Percentiles rank a stretch among this genome's conserved stretches.
Conservation (phyloP, 176 grass and related monocot species). For the Musa beccarii region DNA sequence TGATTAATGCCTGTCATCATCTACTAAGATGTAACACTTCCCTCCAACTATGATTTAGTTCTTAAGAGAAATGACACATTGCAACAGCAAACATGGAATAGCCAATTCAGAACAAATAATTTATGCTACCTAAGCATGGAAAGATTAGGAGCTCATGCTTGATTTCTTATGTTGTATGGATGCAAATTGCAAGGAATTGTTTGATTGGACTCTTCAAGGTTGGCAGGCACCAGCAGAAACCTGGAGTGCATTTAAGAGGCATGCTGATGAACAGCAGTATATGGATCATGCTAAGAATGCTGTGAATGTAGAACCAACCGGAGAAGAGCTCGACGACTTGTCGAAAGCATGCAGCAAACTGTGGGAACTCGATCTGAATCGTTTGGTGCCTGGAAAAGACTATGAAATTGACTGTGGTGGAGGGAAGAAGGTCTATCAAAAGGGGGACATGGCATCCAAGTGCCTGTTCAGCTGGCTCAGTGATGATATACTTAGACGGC, state of each 20-base stretch:
- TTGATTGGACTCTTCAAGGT: slow-evolving; percentile 32
- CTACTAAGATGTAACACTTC: neutral
- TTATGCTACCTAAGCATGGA: neutral
- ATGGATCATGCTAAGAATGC: slow-evolving; percentile 53
- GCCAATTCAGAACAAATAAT: neutral
- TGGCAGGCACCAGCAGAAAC: slow-evolving; percentile 35
- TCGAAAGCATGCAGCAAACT: slow-evolving; percentile 58
- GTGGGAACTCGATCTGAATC: slow-evolving; percentile 82
- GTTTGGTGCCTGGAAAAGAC: slow-evolving; percentile 70
- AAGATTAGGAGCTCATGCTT: neutral
- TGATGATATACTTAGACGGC: slow-evolving; percentile 43
- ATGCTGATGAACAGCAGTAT: slow-evolving; percentile 68
- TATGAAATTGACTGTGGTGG: slow-evolving; percentile 69
- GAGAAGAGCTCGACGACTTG: slow-evolving; percentile 69
- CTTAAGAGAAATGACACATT: too few relatives aligned
- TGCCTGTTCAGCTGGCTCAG: slow-evolving; percentile 64
- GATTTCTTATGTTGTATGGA: neutral
- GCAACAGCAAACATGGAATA: too few relatives aligned
- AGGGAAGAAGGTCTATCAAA: slow-evolving; percentile 86
- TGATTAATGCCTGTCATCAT: too few relatives aligned
- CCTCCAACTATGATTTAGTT: neutral
- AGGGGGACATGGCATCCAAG: slow-evolving; percentile 70
- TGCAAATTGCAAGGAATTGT: neutral
- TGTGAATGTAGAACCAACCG: slow-evolving; percentile 55
- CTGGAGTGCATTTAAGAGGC: slow-evolving; percentile 63